Conservation (phyloP, 1,284 basidiomycete genomes). For the Pterulicium gracile region DNA sequence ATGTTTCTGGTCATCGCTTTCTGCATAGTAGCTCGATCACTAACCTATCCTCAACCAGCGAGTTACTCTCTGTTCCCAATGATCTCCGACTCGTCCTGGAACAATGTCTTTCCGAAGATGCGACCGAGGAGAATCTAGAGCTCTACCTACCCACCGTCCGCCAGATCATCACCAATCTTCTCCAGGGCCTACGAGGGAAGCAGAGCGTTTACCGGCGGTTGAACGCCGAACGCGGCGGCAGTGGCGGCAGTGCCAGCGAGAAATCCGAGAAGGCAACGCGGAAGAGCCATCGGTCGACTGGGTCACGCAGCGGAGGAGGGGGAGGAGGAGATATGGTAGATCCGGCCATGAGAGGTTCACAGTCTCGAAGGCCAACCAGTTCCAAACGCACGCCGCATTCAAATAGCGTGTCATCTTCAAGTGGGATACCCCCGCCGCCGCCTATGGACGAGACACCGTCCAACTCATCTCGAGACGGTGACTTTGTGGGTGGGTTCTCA, state of each 20-base stretch:
- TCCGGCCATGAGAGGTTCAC: not conserved
- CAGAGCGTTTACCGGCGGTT: slow-evolving; percentile 73
- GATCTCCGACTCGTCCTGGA: slow-evolving; percentile 87
- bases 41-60: slow-evolving; percentile 44
- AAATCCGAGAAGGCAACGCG: not conserved
- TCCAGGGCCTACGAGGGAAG: slow-evolving; percentile 88
- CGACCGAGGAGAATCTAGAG: slow-evolving; percentile 77
- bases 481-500: slow-evolving; percentile 44
- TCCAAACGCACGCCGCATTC: not conserved
- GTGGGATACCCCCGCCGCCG: not conserved
- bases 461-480: slow-evolving; percentile 17
- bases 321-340: not conserved
- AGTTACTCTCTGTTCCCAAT: slow-evolving; percentile 81
- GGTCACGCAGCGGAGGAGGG: not conserved
- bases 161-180: slow-evolving; percentile 84
- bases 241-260: not conserved
- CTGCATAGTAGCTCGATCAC: not conserved
- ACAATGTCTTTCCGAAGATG: slow-evolving; percentile 84
- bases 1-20: no score
- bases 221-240: not conserved
- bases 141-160: slow-evolving; percentile 87
- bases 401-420: no score
- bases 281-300: not conserved
- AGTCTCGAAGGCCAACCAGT: not conserved
- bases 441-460: not conserved